These are phyloP conservation scores for Cyclotella kingstonii DNA, from an alignment of 108 stramenopile species.

Conservation along the genomic window DNA sequence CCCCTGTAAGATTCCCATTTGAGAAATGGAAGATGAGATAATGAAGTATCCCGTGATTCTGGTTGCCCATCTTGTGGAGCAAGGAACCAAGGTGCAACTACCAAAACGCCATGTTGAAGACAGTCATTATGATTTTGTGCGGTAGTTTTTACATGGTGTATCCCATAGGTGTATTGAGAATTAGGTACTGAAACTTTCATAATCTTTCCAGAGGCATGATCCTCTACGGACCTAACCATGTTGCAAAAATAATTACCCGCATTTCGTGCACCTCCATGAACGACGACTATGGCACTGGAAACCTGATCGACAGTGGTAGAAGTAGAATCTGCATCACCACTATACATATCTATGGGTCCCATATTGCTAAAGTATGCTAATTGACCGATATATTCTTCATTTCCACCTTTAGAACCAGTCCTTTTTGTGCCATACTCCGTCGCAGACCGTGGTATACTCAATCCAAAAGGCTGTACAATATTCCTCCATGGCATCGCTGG, in stretches of 20 bases:
- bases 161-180: neutral
- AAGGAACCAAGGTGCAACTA: constrained; percentile 75
- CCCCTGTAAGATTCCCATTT: constrained; percentile 55
- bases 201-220: neutral
- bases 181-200: neutral
- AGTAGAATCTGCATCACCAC: neutral
- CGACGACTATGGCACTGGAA: constrained; percentile 42
- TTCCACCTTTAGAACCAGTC: neutral
- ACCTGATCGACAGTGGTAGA: constrained; percentile 1
- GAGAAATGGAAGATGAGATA: constrained; percentile 42
- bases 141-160: neutral
- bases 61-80: constrained; percentile 47
- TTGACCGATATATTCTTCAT: constrained; percentile 13
- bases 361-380: constrained; percentile 58
- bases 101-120: constrained; percentile 23
- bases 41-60: constrained; percentile 6
- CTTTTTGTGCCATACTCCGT: neutral
- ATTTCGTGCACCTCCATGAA: constrained; percentile 76
- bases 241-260: constrained; percentile 71
- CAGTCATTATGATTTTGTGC: neutral
- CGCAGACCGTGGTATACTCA: neutral
- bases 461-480: neutral
- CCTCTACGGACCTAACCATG: constrained; percentile 45
- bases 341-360: constrained; percentile 15
- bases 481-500: neutral